Evolutionary conservation across 257 asterid genomes (phyloP), one percentile per base, ranked within the genome.

Genomic region (Solanum rostratum): DNA sequence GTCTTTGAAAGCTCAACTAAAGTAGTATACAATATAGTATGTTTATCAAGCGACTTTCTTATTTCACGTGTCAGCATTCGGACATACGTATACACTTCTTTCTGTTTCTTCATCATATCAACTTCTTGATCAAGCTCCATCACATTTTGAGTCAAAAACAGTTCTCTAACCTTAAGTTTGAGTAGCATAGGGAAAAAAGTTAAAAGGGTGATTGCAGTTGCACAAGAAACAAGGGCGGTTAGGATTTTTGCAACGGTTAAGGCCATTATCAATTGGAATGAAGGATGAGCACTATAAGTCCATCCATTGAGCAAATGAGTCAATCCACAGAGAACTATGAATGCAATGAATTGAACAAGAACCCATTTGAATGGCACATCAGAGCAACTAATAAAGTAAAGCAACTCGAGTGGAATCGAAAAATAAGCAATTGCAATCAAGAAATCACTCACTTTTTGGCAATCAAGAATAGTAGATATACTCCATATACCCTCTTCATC

Each of bases 331-430:
- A 90, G 88, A 66, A 90, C 92, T 45, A 90, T 90, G 87, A 90
- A 90, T 30, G 89, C 90, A 65, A 88, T 88, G 86, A 90, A 90
- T 83, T 90, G 89, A 76, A 88, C 50, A 18, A 90, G 87, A 18
- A 90, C 92, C 92, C 92, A 90, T 85, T 90, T 90, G 86, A 90
- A 90, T 20, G 92, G 92, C 19, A 90, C 84, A 87, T 85, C 80
- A 30, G 92, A 85, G 80, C 84, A 90, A 68, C 90, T 90, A 60
- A 90, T 73, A 79, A 90, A 90, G 85, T 86, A 90, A 8, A 90
- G 87, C 81, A 90, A 83, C 78, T 90, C 92, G 10, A 90, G 46
- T 4, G 92, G 92, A 27, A 90, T 90, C 3, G 92, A 90, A 69
- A 90, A 90, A 60, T 90, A 90, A 65, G 92, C 92, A 74, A 86